Conservation (phyloP, 2,329 filamentous ascomycete genomes). For the Teratosphaeria destructans region DNA sequence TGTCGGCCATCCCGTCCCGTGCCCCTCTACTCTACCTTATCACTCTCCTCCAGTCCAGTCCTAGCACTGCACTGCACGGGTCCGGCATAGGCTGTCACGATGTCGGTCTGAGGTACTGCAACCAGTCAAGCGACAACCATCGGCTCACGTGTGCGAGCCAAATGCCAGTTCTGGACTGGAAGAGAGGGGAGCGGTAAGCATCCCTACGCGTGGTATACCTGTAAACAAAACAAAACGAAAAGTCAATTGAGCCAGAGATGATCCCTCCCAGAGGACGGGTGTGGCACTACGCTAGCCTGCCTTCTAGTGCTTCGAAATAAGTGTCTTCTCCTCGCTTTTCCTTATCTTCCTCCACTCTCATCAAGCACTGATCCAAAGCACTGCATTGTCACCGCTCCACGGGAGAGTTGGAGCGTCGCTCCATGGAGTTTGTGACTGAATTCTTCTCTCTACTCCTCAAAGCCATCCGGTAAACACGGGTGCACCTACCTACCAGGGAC, state of each 20-base stretch:
- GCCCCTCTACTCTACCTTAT: too few relatives aligned
- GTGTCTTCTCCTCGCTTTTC: background rate
- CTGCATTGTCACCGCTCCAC: background rate
- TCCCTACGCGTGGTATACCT: background rate
- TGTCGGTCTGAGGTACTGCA: too few relatives aligned
- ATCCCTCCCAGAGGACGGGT: too few relatives aligned
- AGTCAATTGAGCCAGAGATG: background rate
- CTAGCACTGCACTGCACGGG: too few relatives aligned
- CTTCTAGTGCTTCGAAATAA: background rate
- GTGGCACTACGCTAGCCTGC: background rate
- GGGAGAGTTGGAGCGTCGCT: background rate
- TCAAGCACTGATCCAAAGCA: background rate
- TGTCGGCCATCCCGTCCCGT: too few relatives aligned
- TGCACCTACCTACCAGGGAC: background rate
- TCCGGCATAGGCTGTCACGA: too few relatives aligned
- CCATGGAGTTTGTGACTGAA: constrained; percentile 22
- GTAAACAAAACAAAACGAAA: background rate
- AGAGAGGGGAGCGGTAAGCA: background rate
- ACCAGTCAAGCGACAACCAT: too few relatives aligned
- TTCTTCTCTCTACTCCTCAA: constrained; percentile 27
- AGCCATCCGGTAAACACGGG: constrained; percentile 12
- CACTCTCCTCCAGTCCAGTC: too few relatives aligned
- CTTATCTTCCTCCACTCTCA: background rate
- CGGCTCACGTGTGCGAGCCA: too few relatives aligned
- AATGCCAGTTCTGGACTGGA: background rate